Base-by-base conservation (phyloP, 768 basidiomycete species). In the Mycena capillaripes region DNA sequence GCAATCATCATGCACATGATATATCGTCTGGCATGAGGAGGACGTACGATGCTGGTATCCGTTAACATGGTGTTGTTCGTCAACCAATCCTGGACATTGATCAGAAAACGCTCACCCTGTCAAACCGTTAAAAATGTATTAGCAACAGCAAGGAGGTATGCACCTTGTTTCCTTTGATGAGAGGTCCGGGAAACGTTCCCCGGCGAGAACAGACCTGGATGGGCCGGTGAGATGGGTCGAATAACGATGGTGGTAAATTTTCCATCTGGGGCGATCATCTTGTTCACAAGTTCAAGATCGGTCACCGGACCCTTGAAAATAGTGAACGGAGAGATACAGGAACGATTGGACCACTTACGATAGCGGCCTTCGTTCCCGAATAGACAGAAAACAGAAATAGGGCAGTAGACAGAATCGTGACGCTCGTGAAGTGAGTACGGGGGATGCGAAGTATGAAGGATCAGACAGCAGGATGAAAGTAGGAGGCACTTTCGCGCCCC, bases 61-160 rank as follows among this genome's bases (percentile, higher is more conserved):
- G 77, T 78, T 21, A 81, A 69, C 85, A 86, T 85, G 1, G 80
- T 76, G 3, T 80, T 71, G 27, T 88, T 84, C 2, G 75, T 78
- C n/a, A 88, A 78, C 30, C 70, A 29, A 57, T 88, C 82, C 23
- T 79, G 71, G 29, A 88, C 84, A 40, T 84, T 83, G 58, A 88
- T 71, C 34, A 66, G 46, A 68, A 86, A 84, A 40, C 44, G 65
- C 17, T 68, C 66, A 52, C 66, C 58, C 66, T 68, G 84, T n/a
- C 4, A 3, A 21, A 21, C 11, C 27, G 44, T 58, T 23, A n/a
- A 80, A 75, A 0, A 17, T 5, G n/a, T 17, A 32, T 14, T 23
- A 21, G 6, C 9, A 27, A 34, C 21, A 2, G 27, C 9, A 50
- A 4, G 25, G 23, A 42, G 5, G 9, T 60, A 2, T 32, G 21